Percentiles rank a stretch among this genome's conserved stretches.
Evolutionary conservation across 2,329 filamentous ascomycete genomes (phyloP).

Genomic region (Arachnomyces sp.): DNA sequence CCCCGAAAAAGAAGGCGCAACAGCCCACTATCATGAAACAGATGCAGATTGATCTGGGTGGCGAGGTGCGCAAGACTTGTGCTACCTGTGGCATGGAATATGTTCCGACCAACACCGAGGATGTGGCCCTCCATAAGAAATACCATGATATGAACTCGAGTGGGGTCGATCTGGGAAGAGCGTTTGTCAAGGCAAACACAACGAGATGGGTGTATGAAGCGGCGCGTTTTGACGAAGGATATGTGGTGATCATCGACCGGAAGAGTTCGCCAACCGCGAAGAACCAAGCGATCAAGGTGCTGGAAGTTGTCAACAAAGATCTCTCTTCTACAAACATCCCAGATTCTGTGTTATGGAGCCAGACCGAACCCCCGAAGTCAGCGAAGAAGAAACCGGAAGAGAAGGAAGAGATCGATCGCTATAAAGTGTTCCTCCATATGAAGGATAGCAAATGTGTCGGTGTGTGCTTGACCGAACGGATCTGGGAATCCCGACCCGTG

Average conservation of each 20-base stretch:
- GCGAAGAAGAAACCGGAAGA: constrained; percentile 15
- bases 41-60: constrained; percentile 53
- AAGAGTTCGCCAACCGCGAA: constrained; percentile 45
- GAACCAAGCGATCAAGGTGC: constrained; percentile 46
- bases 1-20: constrained; percentile 28
- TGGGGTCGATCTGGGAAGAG: constrained; percentile 53
- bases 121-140: constrained; percentile 54
- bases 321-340: constrained; percentile 52
- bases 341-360: constrained; percentile 51
- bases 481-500: constrained; percentile 48
- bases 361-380: constrained; percentile 32
- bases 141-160: constrained; percentile 55
- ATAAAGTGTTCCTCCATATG: constrained; percentile 55
- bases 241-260: constrained; percentile 51
- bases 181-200: constrained; percentile 45
- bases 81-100: constrained; percentile 59
- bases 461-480: constrained; percentile 53
- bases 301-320: constrained; percentile 56
- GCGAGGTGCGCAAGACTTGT: constrained; percentile 49
- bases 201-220: constrained; percentile 45
- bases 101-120: constrained; percentile 52
- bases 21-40: constrained; percentile 41
- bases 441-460: constrained; percentile 54
- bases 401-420: constrained; percentile 40
- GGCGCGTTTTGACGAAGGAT: constrained; percentile 41